phyloP scores from a whole-genome alignment of 805 yeast genomes.

The Candida tallmaniae region DNA sequence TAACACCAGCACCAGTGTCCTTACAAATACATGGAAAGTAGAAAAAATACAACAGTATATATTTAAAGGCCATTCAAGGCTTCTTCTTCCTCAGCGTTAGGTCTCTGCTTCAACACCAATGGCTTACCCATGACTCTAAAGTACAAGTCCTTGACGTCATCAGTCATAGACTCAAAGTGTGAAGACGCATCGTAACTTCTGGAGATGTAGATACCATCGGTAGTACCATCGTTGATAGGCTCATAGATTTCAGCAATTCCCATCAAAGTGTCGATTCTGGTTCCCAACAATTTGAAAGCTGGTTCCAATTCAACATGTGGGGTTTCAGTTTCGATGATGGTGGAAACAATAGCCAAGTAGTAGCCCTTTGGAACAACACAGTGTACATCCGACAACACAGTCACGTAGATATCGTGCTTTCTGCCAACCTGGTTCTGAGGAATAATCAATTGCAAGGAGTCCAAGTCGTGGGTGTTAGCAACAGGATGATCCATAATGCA shows the following conservation, averaged over 20 bases:
- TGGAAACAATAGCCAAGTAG: slow-evolving; percentile 89
- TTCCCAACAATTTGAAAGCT: slow-evolving; percentile 86
- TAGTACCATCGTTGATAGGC: slow-evolving; percentile 78
- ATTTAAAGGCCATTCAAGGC: slow-evolving; percentile 26
- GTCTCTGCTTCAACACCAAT: slow-evolving; percentile 75
- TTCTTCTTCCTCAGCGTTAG: slow-evolving; percentile 59
- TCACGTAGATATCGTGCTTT: slow-evolving; percentile 90
- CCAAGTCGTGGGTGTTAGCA: slow-evolving; percentile 74
- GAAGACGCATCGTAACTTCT: slow-evolving; percentile 91
- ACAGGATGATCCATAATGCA: slow-evolving; percentile 89
- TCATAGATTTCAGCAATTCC: slow-evolving; percentile 89
- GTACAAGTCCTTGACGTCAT: slow-evolving; percentile 92
- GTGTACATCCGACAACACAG: slow-evolving; percentile 84
- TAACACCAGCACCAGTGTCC: too few relatives aligned
- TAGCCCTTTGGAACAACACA: slow-evolving; percentile 87
- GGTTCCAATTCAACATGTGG: slow-evolving; percentile 92
- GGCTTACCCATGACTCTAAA: slow-evolving; percentile 91
- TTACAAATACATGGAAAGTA: too few relatives aligned
- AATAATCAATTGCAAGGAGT: slow-evolving; percentile 88
- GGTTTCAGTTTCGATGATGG: slow-evolving; percentile 86
- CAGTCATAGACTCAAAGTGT: slow-evolving; percentile 94
- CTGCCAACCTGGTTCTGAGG: slow-evolving; percentile 95
- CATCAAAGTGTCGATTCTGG: slow-evolving; percentile 80
- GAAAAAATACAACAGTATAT: too few relatives aligned
- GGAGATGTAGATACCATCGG: slow-evolving; percentile 75